A percentile compares a stretch with the other conserved stretches of the same genome.
These are phyloP conservation scores for Erodium trifolium DNA, from an alignment of 441 rosid species.

Conservation along the genomic window DNA sequence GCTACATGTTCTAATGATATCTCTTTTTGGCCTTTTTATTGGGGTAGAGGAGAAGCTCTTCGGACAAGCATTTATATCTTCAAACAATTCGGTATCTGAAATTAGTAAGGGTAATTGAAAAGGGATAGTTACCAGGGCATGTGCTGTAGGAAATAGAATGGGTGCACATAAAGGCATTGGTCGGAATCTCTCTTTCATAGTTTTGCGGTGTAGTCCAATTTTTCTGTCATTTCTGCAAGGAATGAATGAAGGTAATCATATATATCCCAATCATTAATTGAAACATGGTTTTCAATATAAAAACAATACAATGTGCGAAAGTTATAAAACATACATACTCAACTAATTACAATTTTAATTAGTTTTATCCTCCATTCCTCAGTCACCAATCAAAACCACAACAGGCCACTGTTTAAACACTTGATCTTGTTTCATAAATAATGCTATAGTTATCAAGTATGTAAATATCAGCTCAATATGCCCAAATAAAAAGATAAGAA, in stretches of 20 bases:
- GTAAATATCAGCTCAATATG: not conserved
- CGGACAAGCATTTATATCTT: slow-evolving; percentile 1
- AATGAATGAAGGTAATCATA: slow-evolving; percentile 18
- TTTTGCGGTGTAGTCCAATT: slow-evolving; percentile 34
- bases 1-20: not conserved
- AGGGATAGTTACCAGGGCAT: slow-evolving; percentile 62
- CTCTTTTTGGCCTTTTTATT: not conserved
- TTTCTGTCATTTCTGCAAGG: slow-evolving; percentile 59
- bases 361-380: not conserved
- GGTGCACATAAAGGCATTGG: slow-evolving; percentile 93
- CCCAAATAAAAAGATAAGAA: not conserved
- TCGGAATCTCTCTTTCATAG: slow-evolving; percentile 78
- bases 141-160: slow-evolving; percentile 75
- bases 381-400: slow-evolving; percentile 1
- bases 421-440: not conserved
- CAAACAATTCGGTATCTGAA: not conserved
- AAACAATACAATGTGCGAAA: not conserved
- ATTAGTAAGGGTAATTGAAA: slow-evolving; percentile 4
- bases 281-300: not conserved
- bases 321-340: not conserved
- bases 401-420: not conserved
- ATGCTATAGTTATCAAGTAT: not conserved
- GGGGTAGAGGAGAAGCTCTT: not conserved
- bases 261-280: not conserved
- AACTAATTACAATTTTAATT: not conserved